Conservation (phyloP, 345 rosid genomes). For the Dimocarpus longan region DNA sequence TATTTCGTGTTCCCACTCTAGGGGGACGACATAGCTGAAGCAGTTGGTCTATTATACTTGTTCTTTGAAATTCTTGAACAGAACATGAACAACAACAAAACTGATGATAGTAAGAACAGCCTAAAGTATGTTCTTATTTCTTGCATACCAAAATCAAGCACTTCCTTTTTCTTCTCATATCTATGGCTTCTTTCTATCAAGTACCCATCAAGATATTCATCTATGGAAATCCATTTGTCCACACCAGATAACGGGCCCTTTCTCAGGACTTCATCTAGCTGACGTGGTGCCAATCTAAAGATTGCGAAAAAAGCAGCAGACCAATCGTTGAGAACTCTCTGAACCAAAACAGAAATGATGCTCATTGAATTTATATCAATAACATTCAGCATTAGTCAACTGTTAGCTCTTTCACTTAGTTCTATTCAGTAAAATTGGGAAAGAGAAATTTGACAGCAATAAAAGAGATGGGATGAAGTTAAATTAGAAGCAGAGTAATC, state of each 20-base stretch:
- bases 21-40: conserved; percentile 29
- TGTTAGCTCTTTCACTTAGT: not conserved
- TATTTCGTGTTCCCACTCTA: not conserved
- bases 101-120: conserved; percentile 88
- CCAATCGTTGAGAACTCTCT: conserved; percentile 92
- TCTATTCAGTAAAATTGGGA: not conserved
- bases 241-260: conserved; percentile 35
- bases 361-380: not conserved
- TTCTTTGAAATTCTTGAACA: conserved; percentile 90
- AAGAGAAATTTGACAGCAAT: not conserved
- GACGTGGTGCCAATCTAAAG: conserved; percentile 60
- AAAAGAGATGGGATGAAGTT: not conserved
- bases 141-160: conserved; percentile 91
- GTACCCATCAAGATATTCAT: conserved; percentile 90
- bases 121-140: conserved; percentile 95
- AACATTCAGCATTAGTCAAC: not conserved
- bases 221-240: conserved; percentile 81
- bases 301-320: conserved; percentile 78
- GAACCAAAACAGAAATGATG: conserved; percentile 23
- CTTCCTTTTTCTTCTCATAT: conserved; percentile 86
- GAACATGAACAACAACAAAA: conserved; percentile 83
- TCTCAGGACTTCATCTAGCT: conserved; percentile 40
- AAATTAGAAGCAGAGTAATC: no score
- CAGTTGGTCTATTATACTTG: conserved; percentile 62
- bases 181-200: conserved; percentile 80